phyloP scores from a whole-genome alignment of 495 filamentous ascomycete genomes.

The Lophium mytilinum region DNA sequence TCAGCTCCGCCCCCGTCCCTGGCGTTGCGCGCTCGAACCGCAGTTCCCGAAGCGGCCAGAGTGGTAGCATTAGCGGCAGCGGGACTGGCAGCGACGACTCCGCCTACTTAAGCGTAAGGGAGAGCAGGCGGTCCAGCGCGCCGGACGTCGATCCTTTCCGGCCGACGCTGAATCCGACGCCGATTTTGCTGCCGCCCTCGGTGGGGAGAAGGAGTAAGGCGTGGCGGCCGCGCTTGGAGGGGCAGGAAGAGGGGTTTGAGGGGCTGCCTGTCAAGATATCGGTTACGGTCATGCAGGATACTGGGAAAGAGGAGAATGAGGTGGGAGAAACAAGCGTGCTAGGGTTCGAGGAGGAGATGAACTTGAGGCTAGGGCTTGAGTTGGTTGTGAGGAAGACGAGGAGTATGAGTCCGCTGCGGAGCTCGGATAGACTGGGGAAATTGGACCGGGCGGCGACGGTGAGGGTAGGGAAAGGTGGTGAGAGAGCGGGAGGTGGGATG shows the following conservation, averaged over 20 bases:
- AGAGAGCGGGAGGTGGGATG: too few relatives aligned
- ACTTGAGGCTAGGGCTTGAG: background rate
- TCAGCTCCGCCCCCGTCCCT: conserved; percentile 6
- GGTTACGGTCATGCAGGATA: background rate
- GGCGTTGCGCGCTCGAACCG: background rate
- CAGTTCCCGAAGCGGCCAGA: background rate
- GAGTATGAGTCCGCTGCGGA: background rate
- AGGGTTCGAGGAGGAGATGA: background rate
- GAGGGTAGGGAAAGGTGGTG: too few relatives aligned
- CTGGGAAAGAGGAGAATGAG: background rate
- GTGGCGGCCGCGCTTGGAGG: background rate
- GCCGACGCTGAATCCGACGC: background rate
- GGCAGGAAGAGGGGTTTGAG: background rate
- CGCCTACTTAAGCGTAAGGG: background rate
- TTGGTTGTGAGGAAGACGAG: background rate
- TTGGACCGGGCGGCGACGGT: background rate
- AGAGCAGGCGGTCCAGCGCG: background rate
- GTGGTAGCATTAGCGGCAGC: background rate
- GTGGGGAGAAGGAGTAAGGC: background rate
- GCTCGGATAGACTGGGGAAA: background rate
- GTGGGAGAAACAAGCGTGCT: background rate
- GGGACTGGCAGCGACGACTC: background rate
- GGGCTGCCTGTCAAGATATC: background rate
- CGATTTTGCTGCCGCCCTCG: too few relatives aligned
- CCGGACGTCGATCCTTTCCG: background rate